Evolutionary conservation across 2,329 filamentous ascomycete species (phyloP).

Genomic region (Penicillium nordicum): DNA sequence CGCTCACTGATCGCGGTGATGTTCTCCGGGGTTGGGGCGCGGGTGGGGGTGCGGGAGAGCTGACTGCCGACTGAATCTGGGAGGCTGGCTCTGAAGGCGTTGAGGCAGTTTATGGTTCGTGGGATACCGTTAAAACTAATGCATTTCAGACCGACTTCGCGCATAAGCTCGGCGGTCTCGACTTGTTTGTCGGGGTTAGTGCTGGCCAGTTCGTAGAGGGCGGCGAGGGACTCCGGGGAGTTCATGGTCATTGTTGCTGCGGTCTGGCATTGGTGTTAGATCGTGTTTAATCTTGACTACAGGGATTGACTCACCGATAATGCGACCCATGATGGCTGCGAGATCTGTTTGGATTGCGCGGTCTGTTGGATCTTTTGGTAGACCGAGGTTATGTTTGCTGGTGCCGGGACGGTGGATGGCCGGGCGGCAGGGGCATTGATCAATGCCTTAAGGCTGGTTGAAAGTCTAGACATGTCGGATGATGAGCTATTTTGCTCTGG

Average conservation of each 20-base stretch:
- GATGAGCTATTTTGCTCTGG: neutral
- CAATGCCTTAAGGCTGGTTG: slow-evolving; percentile 66
- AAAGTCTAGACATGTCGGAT: slow-evolving; percentile 68
- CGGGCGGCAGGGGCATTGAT: slow-evolving; percentile 67
- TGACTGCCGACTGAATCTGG: slow-evolving; percentile 53
- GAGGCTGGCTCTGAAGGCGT: slow-evolving; percentile 64
- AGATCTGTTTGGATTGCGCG: slow-evolving; percentile 61
- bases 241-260: slow-evolving; percentile 84
- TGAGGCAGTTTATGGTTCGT: slow-evolving; percentile 77
- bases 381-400: slow-evolving; percentile 60
- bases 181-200: slow-evolving; percentile 24
- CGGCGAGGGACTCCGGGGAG: slow-evolving; percentile 63
- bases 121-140: slow-evolving; percentile 60
- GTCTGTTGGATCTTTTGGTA: slow-evolving; percentile 63
- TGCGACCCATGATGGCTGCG: slow-evolving; percentile 62
- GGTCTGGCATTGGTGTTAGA: slow-evolving; percentile 50
- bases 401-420: slow-evolving; percentile 63
- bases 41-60: slow-evolving; percentile 58
- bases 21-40: slow-evolving; percentile 51
- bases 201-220: slow-evolving; percentile 18
- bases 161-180: slow-evolving; percentile 40
- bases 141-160: slow-evolving; percentile 48
- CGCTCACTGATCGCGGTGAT: slow-evolving; percentile 55
- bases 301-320: slow-evolving; percentile 52
- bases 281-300: neutral